Evolutionary conservation across 257 asterid genomes (phyloP).

Genomic region (Galeopsis tetrahit): DNA sequence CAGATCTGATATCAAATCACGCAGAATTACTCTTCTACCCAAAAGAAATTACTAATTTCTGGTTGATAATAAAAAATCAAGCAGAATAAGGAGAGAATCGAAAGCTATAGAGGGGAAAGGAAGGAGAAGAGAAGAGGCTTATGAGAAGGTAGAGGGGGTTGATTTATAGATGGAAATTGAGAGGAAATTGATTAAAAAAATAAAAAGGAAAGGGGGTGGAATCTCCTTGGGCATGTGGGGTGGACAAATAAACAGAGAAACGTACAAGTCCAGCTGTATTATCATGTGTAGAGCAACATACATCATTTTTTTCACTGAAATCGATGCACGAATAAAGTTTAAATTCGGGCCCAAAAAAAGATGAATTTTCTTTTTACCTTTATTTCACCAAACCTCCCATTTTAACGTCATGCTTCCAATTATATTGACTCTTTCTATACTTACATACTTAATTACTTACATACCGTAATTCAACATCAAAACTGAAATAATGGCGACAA

Average conservation of each 20-base stretch:
- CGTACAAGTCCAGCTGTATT: constrained; percentile 56
- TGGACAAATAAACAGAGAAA: constrained; percentile 41
- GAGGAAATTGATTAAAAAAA: background rate
- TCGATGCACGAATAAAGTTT: constrained; percentile 16
- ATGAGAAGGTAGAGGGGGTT: constrained; percentile 25
- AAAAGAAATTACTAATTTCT: no score
- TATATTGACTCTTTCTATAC: no score
- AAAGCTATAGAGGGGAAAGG: constrained; percentile 29
- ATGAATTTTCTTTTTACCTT: constrained; percentile 30
- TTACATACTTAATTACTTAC: no score
- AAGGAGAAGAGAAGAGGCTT: constrained; percentile 60
- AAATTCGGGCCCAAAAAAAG: background rate
- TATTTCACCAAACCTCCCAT: constrained; percentile 37
- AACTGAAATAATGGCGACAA: no score
- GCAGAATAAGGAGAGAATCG: constrained; percentile 8
- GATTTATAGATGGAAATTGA: constrained; percentile 60
- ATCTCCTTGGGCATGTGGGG: constrained; percentile 52
- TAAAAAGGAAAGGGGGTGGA: constrained; percentile 39
- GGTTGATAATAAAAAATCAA: no score
- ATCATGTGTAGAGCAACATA: constrained; percentile 27
- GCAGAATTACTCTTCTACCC: background rate
- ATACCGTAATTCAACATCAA: no score
- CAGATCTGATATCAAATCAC: constrained; percentile 2
- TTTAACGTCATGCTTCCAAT: background rate
- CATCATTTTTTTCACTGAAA: constrained; percentile 32